Evolutionary conservation across 257 asterid genomes (phyloP).

Genomic region (Solanum commersonii): DNA sequence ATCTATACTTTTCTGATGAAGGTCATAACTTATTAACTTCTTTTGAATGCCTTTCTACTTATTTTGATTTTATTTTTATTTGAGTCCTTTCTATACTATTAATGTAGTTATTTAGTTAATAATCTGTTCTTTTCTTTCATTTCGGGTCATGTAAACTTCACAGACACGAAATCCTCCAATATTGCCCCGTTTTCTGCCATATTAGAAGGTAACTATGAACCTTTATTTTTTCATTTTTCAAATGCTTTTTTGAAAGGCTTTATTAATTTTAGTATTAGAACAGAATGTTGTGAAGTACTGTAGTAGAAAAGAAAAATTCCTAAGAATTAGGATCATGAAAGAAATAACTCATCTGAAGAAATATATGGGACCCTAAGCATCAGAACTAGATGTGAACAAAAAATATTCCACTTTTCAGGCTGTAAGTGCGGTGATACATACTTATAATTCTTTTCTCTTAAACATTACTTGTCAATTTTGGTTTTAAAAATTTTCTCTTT

Average conservation of each 20-base stretch:
- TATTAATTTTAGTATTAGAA: neutral
- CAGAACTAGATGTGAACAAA: neutral
- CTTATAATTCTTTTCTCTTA: neutral
- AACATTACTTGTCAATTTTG: neutral
- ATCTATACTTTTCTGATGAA: neutral
- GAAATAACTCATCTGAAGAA: too few species aligned
- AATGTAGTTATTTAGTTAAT: neutral
- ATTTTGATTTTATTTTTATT: neutral
- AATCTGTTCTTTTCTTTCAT: neutral
- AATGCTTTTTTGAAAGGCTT: neutral
- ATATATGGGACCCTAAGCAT: too few species aligned
- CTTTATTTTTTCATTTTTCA: neutral
- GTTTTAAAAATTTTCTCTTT: neutral
- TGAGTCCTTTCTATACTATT: neutral
- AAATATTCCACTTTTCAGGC: neutral
- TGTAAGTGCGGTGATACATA: neutral
- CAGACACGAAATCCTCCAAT: slow-evolving; percentile 87
- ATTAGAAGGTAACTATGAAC: slow-evolving; percentile 43
- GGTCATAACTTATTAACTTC: neutral
- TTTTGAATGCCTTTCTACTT: neutral
- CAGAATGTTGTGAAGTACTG: neutral
- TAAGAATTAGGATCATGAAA: neutral
- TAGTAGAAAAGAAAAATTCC: neutral
- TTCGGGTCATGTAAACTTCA: neutral
- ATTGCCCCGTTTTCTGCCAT: slow-evolving; percentile 81